Base-by-base conservation (phyloP, 441 rosid genomes). In the Adansonia madagascariensis region DNA sequence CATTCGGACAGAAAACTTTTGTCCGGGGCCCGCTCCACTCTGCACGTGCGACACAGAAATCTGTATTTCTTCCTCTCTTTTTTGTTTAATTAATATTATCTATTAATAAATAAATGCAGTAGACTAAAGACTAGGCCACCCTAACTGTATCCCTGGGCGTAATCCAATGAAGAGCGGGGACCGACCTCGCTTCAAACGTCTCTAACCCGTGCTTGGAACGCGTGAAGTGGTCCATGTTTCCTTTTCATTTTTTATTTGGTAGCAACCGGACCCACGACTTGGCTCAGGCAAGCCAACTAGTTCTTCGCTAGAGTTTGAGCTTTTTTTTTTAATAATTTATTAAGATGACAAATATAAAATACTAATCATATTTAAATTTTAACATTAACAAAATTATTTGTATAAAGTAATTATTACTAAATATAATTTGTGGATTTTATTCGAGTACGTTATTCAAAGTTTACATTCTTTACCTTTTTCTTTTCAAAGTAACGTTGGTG, bases 41-140 rank as follows among this genome's bases (percentile, higher is more conserved):
- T 43, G 39, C 68, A 63, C 68, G 68, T 63, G 68, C 20, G 5
- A 62, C 11, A 63, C 20, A 35, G 68, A 35, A 24, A 61, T 61
- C 65, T 61, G 4, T 59, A 4, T 59, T 22, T 60, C 35, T 31
- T 31, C 35, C 6, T 9, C 22, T 22, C 11, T 9, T 60, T 9
- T 8, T 9, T 20, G 22, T 0, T 11, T 20, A 20, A 9, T 24
- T 31, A 3, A 31, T 31, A 31, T 31, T 31, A 31, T 31, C 35
- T 31, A 31, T 31, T 31, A 31, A 60, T 57, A 57, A 57, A 57
- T 2, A 61, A 61, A 61, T 5, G 39, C 24, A 22, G 15, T 22
- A 10, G 2, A 60, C 7, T 1, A 8, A 11, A 14, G 11, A 15
- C 15, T 6, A 14, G 15, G 6, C 35, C 35, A 31, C 35, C 35